A percentile compares a stretch with the other conserved stretches of the same genome.
phyloP scores from a whole-genome alignment of 305 asterid species.

The Fraxinus paxiana region DNA sequence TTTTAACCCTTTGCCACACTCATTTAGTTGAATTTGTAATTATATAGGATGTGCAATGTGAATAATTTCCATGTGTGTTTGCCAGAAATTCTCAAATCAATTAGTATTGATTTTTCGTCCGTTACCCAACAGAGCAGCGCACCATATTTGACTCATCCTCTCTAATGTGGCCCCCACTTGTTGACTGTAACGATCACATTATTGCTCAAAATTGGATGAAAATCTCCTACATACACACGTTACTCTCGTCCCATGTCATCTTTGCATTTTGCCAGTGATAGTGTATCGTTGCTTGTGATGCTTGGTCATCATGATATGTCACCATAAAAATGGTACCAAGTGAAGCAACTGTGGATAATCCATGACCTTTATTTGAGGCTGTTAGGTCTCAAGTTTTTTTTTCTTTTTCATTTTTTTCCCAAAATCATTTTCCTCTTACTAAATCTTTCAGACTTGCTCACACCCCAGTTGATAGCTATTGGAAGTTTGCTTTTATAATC shows the following conservation, averaged over 20 bases:
- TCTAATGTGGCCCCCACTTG: too few relatives aligned
- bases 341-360: neutral
- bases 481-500: neutral
- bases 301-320: neutral
- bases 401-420: neutral
- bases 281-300: neutral
- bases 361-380: neutral
- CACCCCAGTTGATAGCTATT: neutral
- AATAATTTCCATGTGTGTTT: neutral
- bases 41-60: neutral
- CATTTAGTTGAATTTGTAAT: neutral
- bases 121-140: too few relatives aligned
- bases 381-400: neutral
- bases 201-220: too few relatives aligned
- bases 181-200: too few relatives aligned
- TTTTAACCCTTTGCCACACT: neutral
- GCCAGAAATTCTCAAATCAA: too few relatives aligned
- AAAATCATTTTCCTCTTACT: neutral
- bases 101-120: too few relatives aligned
- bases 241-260: neutral
- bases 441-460: neutral
- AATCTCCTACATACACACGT: too few relatives aligned
- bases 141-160: too few relatives aligned
- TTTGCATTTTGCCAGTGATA: neutral
- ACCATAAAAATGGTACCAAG: neutral